Evolutionary conservation across 2,329 filamentous ascomycete species (phyloP).

Genomic region (Grosmannia huntii): DNA sequence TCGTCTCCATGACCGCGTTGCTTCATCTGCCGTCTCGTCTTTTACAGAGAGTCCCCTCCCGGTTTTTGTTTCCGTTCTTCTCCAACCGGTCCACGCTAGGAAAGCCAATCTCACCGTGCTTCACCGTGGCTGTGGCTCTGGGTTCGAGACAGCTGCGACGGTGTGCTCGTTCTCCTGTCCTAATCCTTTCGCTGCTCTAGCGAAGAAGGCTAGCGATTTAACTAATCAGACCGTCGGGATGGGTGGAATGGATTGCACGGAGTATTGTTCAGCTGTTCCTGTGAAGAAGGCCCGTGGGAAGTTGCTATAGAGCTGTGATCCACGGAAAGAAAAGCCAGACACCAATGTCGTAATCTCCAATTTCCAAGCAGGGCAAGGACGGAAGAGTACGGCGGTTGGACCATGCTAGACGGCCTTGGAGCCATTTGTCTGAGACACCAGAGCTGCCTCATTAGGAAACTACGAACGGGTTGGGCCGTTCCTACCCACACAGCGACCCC

Average conservation of each 20-base stretch:
- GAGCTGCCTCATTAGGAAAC: neutral
- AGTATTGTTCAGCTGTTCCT: no score
- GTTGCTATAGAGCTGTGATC: neutral
- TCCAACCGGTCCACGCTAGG: neutral
- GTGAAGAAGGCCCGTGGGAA: no score
- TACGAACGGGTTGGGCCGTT: neutral
- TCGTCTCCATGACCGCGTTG: no score
- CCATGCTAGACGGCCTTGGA: neutral
- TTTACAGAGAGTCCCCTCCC: no score
- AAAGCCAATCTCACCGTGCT: neutral
- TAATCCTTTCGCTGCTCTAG: neutral
- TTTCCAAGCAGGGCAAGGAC: neutral
- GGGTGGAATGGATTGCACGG: neutral
- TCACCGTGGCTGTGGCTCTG: constrained; percentile 4
- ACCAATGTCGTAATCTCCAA: neutral
- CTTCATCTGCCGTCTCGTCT: neutral
- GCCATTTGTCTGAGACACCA: neutral
- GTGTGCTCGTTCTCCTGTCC: neutral
- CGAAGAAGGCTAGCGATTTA: neutral
- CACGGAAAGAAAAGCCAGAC: neutral
- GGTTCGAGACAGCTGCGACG: neutral
- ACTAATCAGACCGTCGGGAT: neutral
- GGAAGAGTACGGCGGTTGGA: neutral
- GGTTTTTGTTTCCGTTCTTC: no score
- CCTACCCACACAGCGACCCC: neutral